phyloP scores from a whole-genome alignment of 148 eudicot species.

The Fallopia convolvulus region DNA sequence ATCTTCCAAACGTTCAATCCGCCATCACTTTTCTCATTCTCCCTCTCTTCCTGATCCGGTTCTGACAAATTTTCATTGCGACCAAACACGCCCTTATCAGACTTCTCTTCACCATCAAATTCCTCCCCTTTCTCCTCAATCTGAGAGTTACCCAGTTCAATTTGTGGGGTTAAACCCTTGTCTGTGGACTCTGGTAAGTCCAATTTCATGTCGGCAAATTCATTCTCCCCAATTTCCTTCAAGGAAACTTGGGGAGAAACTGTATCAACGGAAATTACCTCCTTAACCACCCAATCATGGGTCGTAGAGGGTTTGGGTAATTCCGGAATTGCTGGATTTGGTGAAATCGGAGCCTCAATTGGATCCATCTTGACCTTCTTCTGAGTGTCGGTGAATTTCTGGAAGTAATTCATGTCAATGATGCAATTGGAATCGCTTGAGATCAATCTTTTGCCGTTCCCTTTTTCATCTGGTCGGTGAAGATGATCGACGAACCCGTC shows the following conservation, averaged over 20 bases:
- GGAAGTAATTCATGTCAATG: slow-evolving; percentile 50
- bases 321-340: slow-evolving; percentile 23
- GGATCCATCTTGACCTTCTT: not conserved
- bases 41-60: slow-evolving; percentile 11
- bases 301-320: not conserved
- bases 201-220: slow-evolving; percentile 90
- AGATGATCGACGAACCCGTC: slow-evolving; percentile 49
- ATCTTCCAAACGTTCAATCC: slow-evolving; percentile 53
- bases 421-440: slow-evolving; percentile 11
- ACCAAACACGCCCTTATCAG: not conserved
- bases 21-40: slow-evolving; percentile 16
- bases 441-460: slow-evolving; percentile 19
- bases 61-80: not conserved
- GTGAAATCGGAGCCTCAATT: slow-evolving; percentile 1
- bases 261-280: slow-evolving; percentile 8
- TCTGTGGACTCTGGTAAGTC: slow-evolving; percentile 63
- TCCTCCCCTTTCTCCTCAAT: slow-evolving; percentile 24
- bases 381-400: slow-evolving; percentile 21
- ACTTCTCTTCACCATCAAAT: not conserved
- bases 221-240: slow-evolving; percentile 69
- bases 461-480: slow-evolving; percentile 21
- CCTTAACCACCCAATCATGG: slow-evolving; percentile 11
- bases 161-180: slow-evolving; percentile 39
- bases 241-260: slow-evolving; percentile 55
- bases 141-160: slow-evolving; percentile 36